Evolutionary conservation across 2,329 filamentous ascomycete species (phyloP), one percentile per base, ranked within the genome.

Genomic region (Aspergillus latus): DNA sequence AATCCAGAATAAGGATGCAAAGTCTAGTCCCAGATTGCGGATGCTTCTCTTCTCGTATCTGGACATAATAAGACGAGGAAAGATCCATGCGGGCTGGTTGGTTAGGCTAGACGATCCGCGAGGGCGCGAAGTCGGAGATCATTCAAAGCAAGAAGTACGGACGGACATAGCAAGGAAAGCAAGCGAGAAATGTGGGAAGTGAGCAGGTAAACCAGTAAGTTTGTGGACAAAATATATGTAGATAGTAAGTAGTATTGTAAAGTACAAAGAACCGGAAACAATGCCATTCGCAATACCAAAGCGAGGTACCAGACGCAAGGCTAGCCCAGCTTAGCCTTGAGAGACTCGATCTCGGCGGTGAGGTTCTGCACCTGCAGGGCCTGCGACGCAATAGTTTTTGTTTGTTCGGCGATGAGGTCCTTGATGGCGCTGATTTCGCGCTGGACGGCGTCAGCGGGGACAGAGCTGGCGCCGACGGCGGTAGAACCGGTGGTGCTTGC

Each of bases 351-450:
- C 73, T 95, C 90, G 30, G 78, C 74, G 2, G 88, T 84, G 47
- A 96, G 76, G 29, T 81, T 79, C 49, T 81, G 81, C 64, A 95
- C 91, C 72, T 92, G 87, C 68, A 89, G 82, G 49, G 84, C 88
- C 75, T 96, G 89, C n/a, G 84, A 80, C 59, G 80, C 84, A 68
- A 96, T 89, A 62, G 91, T 85, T 77, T 84, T 85, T 54, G 84
- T 90, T 76, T 96, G 92, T 61, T 84, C 82, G 71, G 90, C 85
- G 34, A 97, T 80, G 64, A 94, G 77, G 54, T 83, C 78, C 75
- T 90, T 93, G 76, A 96, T 94, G 66, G 92, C 84, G 37, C 84
- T 79, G 43, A 96, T 82, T 5, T 87, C 85, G 30, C 84, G 78
- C 66, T 88, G 85, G 10, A 90, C 79, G 6, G 78, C 76, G 40